Evolutionary conservation across 805 yeast species (phyloP).

Genomic region (Saccharomycopsis capsularis): DNA sequence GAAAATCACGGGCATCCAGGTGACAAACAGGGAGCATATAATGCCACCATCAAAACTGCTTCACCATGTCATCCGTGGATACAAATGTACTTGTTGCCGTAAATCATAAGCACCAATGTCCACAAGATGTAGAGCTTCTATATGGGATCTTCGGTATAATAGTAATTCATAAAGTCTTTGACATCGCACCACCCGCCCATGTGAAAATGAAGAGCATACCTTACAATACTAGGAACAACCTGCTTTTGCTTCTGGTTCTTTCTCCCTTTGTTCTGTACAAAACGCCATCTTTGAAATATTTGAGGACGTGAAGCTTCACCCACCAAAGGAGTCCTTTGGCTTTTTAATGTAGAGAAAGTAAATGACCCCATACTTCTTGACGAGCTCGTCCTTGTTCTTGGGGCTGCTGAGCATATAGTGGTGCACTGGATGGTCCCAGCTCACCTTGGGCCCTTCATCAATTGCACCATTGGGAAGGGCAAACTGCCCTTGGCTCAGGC

Average conservation of each 20-base stretch:
- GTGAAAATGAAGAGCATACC: slow-evolving; percentile 61
- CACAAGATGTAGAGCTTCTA: slow-evolving; percentile 48
- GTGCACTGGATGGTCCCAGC: background rate
- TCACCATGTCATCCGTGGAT: slow-evolving; percentile 33
- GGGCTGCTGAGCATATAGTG: background rate
- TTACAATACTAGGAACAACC: slow-evolving; percentile 54
- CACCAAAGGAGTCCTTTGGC: slow-evolving; percentile 32
- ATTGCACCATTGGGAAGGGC: too few relatives aligned
- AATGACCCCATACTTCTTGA: slow-evolving; percentile 41
- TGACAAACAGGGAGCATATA: slow-evolving; percentile 34
- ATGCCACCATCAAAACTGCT: slow-evolving; percentile 33
- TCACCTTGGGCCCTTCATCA: too few relatives aligned
- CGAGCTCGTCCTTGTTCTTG: slow-evolving; percentile 29
- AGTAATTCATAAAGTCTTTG: slow-evolving; percentile 57
- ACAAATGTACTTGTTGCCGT: slow-evolving; percentile 40
- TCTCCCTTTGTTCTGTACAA: slow-evolving; percentile 51
- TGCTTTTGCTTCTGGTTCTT: slow-evolving; percentile 44
- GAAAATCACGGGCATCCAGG: slow-evolving; percentile 50
- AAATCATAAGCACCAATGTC: slow-evolving; percentile 43
- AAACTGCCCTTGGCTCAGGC: too few relatives aligned
- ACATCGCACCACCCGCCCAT: slow-evolving; percentile 62
- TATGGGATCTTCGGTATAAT: slow-evolving; percentile 51
- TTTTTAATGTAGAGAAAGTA: slow-evolving; percentile 36
- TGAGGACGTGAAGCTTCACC: slow-evolving; percentile 50
- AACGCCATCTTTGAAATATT: slow-evolving; percentile 51